Base-by-base conservation (phyloP, 192 early-diverging fungal genomes). In the Coemansia sp. region DNA sequence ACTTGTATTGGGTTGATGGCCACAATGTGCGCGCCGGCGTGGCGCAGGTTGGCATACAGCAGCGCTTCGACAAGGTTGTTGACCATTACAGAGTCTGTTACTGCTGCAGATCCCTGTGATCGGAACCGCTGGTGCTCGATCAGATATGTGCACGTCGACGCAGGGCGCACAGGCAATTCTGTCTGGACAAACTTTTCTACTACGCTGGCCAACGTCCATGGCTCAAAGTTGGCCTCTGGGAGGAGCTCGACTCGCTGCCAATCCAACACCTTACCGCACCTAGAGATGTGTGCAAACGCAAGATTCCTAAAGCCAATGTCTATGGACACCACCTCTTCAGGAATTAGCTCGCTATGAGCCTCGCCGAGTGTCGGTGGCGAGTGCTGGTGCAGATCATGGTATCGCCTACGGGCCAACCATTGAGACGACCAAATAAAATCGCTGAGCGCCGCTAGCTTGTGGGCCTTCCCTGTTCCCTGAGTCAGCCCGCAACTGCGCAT, bases 51-150 rank as follows among this genome's bases (percentile, higher is more conserved):
- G 27, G 78, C 65, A 35, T 84, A 84, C 34, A 84, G 55, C 18
- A 84, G 67, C 12, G 78, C 68, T 24, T 84, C 83, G n/a, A 84
- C 52, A 24, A 84, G 75, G 50, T 81, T 84, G 49, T 78, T 84
- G 30, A 84, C 74, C 75, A 84, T 80, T 9, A 78, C 66, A 1
- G 83, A 77, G 65, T 84, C 71, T 39, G 83, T 78, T 22, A 84
- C 78, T 3, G 71, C 75, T 8, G 77, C 69, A 8, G 75, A 80
- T 16, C 83, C 83, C 67, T 77, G 75, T 29, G 83, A 76, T 24
- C 83, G 69, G 30, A 84, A 84, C 62, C 83, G 74, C 67, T 84
- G 83, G 37, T 80, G 83, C 38, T 84, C 83, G 20, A 84, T 75
- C 3, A 84, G 13, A 55, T 81, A 84, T 10, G 75, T 75, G 45